phyloP scores from a whole-genome alignment of 2,329 filamentous ascomycete species.

The Exophiala viscosa region DNA sequence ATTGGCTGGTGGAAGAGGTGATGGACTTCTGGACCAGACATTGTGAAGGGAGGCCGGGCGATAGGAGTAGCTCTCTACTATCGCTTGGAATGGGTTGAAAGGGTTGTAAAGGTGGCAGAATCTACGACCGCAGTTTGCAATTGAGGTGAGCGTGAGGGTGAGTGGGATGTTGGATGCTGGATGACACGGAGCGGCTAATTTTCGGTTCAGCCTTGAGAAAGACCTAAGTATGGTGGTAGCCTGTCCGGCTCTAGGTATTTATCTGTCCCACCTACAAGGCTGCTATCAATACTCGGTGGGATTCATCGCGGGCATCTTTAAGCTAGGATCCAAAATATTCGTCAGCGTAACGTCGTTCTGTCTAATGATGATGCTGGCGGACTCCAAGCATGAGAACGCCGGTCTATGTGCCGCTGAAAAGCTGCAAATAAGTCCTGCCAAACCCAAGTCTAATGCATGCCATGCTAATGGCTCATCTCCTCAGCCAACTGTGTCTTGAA shows the following conservation, averaged over 20 bases:
- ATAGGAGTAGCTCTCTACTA: constrained; percentile 99
- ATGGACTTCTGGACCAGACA: constrained; percentile 86
- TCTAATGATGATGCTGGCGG: too few species aligned
- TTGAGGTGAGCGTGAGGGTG: not conserved
- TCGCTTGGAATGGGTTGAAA: constrained; percentile 42
- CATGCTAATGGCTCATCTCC: constrained; percentile 17
- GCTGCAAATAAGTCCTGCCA: too few species aligned
- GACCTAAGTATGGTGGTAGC: not conserved
- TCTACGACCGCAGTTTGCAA: not conserved
- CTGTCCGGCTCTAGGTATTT: too few species aligned
- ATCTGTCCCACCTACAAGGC: too few species aligned
- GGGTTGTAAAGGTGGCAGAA: not conserved
- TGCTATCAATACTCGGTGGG: too few species aligned
- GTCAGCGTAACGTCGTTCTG: too few species aligned
- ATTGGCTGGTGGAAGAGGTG: constrained; percentile 96
- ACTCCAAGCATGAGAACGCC: too few species aligned
- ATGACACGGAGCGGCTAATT: constrained; percentile 18
- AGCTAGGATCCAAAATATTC: too few species aligned
- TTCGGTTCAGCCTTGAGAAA: constrained; percentile 9
- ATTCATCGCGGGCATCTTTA: too few species aligned
- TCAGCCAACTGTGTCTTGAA: constrained; percentile 17
- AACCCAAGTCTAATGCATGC: not conserved
- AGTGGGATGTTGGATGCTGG: constrained; percentile 2
- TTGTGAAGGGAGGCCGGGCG: constrained; percentile 49
- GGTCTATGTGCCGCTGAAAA: too few species aligned